Conservation (phyloP, 164 flowering plant species). For the Vitis rotundifolia region DNA sequence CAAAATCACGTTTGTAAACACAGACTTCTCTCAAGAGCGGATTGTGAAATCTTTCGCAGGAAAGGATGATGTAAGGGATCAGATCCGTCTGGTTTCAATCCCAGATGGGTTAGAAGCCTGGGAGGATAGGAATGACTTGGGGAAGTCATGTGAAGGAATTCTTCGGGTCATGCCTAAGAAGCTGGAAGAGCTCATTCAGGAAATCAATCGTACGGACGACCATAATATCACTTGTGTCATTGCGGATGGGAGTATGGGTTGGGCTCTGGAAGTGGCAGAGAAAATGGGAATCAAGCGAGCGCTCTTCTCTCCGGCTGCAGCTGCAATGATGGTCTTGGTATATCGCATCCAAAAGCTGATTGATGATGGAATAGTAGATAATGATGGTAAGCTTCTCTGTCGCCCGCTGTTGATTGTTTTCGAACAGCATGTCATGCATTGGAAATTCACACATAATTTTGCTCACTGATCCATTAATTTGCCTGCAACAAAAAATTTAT, state of each 20-base stretch:
- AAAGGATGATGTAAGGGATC: not conserved
- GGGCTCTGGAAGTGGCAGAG: slow-evolving; percentile 33
- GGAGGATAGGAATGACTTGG: slow-evolving; percentile 26
- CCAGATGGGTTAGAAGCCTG: slow-evolving; percentile 35
- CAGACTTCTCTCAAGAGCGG: slow-evolving; percentile 23
- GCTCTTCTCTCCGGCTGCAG: slow-evolving; percentile 39
- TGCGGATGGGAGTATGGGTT: slow-evolving; percentile 34
- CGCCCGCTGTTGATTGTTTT: too few species aligned
- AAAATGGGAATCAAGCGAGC: slow-evolving; percentile 30
- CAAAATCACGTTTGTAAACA: slow-evolving; percentile 35
- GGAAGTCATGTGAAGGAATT: slow-evolving; percentile 12
- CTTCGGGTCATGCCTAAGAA: slow-evolving; percentile 20
- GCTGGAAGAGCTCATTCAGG: slow-evolving; percentile 30
- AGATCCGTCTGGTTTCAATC: slow-evolving; percentile 26
- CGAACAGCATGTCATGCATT: too few species aligned
- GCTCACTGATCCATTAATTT: too few species aligned
- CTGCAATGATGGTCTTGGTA: slow-evolving; percentile 15
- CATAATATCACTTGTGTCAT: slow-evolving; percentile 23
- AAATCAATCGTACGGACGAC: slow-evolving; percentile 12
- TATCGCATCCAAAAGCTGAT: slow-evolving; percentile 30
- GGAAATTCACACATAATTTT: too few species aligned
- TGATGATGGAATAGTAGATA: slow-evolving; percentile 23
- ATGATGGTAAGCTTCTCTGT: too few species aligned
- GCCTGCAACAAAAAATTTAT: too few species aligned
- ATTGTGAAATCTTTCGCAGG: slow-evolving; percentile 15